phyloP scores from a whole-genome alignment of 169 alveolate species.

The Pseudocohnilembus persalinus region DNA sequence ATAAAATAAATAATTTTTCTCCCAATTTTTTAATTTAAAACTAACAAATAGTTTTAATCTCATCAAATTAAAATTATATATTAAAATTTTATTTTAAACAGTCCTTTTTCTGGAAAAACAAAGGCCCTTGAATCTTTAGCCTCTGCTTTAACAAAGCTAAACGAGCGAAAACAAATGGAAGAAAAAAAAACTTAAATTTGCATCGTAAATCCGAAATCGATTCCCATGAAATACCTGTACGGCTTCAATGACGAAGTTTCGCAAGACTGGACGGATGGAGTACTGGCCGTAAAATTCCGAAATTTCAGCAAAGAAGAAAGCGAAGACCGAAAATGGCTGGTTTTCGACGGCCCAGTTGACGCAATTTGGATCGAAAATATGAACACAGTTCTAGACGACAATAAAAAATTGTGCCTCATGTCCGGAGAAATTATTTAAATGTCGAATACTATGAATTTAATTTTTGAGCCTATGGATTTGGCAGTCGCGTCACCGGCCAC shows the following conservation, averaged over 20 bases:
- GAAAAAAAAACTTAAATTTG: constrained; percentile 60
- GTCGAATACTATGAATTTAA: constrained; percentile 73
- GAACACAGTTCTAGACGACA: constrained; percentile 86
- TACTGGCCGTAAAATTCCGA: constrained; percentile 64
- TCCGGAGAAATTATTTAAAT: constrained; percentile 78
- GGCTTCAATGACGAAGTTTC: constrained; percentile 71
- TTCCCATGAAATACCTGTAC: constrained; percentile 61
- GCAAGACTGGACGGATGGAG: constrained; percentile 76
- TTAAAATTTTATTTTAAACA: background rate
- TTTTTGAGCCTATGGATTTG: constrained; percentile 84
- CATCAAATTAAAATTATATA: background rate
- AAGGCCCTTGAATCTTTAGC: constrained; percentile 51
- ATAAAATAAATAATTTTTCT: too few species aligned
- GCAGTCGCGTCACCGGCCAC: constrained; percentile 86
- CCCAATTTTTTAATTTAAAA: too few species aligned
- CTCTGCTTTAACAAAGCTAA: constrained; percentile 69
- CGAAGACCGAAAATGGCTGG: constrained; percentile 64
- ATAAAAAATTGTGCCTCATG: constrained; percentile 74
- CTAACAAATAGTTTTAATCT: background rate
- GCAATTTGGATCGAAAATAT: constrained; percentile 85
- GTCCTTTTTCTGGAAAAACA: constrained; percentile 62
- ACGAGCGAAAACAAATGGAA: constrained; percentile 60
- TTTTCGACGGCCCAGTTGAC: constrained; percentile 82
- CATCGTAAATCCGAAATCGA: constrained; percentile 69
- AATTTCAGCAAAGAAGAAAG: constrained; percentile 60